A percentile compares a stretch with the other conserved stretches of the same genome.
Conservation (phyloP, 2,329 filamentous ascomycete genomes). For the Pestalotiopsis sp. region DNA sequence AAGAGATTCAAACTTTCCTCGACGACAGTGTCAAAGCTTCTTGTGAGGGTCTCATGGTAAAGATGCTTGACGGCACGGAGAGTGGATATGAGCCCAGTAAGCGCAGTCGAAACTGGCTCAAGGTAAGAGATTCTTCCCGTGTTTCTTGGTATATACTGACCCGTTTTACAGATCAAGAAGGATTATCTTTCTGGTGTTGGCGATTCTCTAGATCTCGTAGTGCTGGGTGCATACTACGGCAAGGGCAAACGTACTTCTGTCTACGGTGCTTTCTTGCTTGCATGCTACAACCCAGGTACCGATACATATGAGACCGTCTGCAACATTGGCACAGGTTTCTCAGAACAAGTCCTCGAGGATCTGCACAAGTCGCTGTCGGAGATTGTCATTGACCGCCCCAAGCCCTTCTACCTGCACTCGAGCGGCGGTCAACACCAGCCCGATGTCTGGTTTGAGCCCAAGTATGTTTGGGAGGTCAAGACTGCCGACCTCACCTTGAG, state of each 20-base stretch:
- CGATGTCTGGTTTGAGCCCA: slow-evolving; percentile 97
- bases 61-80: slow-evolving; percentile 94
- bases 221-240: slow-evolving; percentile 91
- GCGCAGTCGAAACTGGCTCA: slow-evolving; percentile 96
- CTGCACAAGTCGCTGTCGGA: slow-evolving; percentile 76
- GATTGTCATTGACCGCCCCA: slow-evolving; percentile 84
- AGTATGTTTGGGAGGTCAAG: slow-evolving; percentile 96
- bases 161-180: slow-evolving; percentile 76
- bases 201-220: slow-evolving; percentile 94
- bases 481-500: slow-evolving; percentile 93
- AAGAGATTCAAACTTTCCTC: slow-evolving; percentile 89
- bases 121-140: slow-evolving; percentile 54
- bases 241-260: slow-evolving; percentile 94
- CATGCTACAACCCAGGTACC: slow-evolving; percentile 81
- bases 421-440: slow-evolving; percentile 87
- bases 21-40: slow-evolving; percentile 95
- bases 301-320: slow-evolving; percentile 94
- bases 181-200: slow-evolving; percentile 94
- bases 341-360: slow-evolving; percentile 88
- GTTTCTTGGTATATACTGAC: slow-evolving; percentile 23
- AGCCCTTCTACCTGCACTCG: slow-evolving; percentile 93
- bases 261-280: slow-evolving; percentile 93
- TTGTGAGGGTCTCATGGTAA: slow-evolving; percentile 98
- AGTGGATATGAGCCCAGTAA: slow-evolving; percentile 96
- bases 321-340: slow-evolving; percentile 98